Evolutionary conservation across 2,329 filamentous ascomycete genomes (phyloP).

Genomic region (Fusarium illudens): DNA sequence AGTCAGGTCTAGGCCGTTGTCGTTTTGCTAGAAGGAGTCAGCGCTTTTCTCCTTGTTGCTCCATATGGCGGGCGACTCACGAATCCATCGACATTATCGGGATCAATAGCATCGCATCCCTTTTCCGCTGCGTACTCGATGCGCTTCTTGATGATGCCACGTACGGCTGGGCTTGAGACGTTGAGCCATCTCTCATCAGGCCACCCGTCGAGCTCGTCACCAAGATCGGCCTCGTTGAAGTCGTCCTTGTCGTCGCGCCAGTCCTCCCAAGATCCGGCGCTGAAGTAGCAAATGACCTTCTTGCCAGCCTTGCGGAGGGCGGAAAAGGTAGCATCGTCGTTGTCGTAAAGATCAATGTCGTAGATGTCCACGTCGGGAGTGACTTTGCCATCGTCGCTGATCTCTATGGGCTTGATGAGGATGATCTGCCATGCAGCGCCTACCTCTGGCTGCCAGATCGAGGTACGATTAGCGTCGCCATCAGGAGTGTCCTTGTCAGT

Average conservation of each 20-base stretch:
- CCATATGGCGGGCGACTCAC: conserved; percentile 47
- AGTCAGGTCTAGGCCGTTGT: conserved; percentile 70
- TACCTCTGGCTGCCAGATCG: conserved; percentile 62
- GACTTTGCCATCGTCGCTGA: conserved; percentile 50
- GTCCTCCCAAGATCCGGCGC: conserved; percentile 73
- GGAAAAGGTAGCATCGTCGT: conserved; percentile 52
- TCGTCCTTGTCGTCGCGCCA: conserved; percentile 65
- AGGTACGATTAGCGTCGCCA: conserved; percentile 32
- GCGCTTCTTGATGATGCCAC: conserved; percentile 69
- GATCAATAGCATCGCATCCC: conserved; percentile 74
- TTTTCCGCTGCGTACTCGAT: conserved; percentile 68
- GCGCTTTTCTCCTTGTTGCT: conserved; percentile 30
- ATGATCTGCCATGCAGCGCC: conserved; percentile 70
- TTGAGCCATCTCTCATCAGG: conserved; percentile 73
- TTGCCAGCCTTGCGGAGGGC: conserved; percentile 65
- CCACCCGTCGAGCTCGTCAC: conserved; percentile 69
- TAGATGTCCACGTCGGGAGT: conserved; percentile 60
- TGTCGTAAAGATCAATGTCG: conserved; percentile 66
- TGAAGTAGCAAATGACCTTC: conserved; percentile 80
- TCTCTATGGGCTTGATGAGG: conserved; percentile 55
- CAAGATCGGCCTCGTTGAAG: conserved; percentile 65
- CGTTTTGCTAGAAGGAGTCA: conserved; percentile 54
- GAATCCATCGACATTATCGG: conserved; percentile 76
- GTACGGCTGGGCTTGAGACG: conserved; percentile 63
- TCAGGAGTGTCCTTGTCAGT: conserved; percentile 29